Evolutionary conservation across 176 grass and related monocot species (phyloP), one percentile per base, ranked within the genome.

Genomic region (Raddia distichophylla): DNA sequence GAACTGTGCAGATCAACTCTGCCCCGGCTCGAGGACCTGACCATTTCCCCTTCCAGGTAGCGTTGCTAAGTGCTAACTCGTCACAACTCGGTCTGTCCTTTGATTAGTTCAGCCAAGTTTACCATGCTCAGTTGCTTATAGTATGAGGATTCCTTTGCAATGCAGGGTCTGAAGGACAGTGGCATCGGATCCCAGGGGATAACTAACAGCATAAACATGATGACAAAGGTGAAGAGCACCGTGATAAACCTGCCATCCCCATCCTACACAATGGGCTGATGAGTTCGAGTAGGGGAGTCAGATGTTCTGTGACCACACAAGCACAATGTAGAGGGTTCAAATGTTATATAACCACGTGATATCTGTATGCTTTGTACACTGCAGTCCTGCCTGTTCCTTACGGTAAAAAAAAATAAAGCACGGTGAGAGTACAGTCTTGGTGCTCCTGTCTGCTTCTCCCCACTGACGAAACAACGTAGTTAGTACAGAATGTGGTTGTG

Each of bases 131-230:
- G 57, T 43, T 80, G 35, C 57, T 60, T 13, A 34, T 78, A 54
- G 53, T 86, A 10, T 4, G 20, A 15, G 17, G 9, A 46, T 78
- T 45, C 54, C 34, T 64, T 7, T 67, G 9, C 11, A 34, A 15
- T 93, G 80, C 67, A 98, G 96, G 96, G 96, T 50, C 80, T 98
- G 32, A 98, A 95, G 70, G 96, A 98, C 82, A 98, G 96, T 71
- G 96, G 96, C 34, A 98, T 98, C 77, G 96, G 96, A 40, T 98
- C 96, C 54, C 96, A 98, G 71, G 96, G 96, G 45, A 98, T 98
- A 71, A 95, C 91, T 45, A 98, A 98, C 86, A 98, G 96, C 68
- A 98, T 98, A 67, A 98, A 93, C 80, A 98, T 98, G 96, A 98
- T 98, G 96, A 92, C 91, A 42, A 98, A 98, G 79, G 82, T 98